Evolutionary conservation across 116 monocot species (phyloP).

Genomic region (Zostera marina): DNA sequence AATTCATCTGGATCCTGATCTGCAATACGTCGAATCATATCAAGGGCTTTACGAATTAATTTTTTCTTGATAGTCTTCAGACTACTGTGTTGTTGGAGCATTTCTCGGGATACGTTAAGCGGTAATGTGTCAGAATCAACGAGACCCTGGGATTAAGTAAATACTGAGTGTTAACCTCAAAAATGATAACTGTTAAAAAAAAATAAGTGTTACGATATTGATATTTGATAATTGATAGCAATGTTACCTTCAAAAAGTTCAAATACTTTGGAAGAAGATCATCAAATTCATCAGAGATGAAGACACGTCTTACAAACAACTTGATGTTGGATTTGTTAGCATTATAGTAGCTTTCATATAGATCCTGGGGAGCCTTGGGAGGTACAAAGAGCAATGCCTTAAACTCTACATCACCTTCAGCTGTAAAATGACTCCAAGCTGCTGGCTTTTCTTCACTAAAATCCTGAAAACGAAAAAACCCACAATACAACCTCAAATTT

Average conservation of each 20-base stretch:
- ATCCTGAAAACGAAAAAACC: constrained; percentile 35
- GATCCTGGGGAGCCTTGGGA: constrained; percentile 91
- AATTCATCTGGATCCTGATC: constrained; percentile 95
- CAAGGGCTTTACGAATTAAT: constrained; percentile 87
- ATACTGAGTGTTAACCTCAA: background rate
- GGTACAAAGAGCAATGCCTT: constrained; percentile 90
- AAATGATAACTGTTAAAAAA: background rate
- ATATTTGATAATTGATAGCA: background rate
- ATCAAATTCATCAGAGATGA: constrained; percentile 97
- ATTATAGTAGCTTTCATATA: constrained; percentile 98
- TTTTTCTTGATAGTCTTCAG: constrained; percentile 98
- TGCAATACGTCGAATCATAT: constrained; percentile 86
- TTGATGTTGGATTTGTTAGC: constrained; percentile 76
- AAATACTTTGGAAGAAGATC: constrained; percentile 96
- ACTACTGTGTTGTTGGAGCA: constrained; percentile 96
- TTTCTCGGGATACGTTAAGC: constrained; percentile 91
- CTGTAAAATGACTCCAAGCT: constrained; percentile 84
- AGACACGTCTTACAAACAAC: constrained; percentile 85
- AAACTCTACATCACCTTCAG: constrained; percentile 99
- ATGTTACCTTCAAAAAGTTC: constrained; percentile 75
- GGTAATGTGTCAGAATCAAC: constrained; percentile 97
- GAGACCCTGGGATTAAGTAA: constrained; percentile 46
- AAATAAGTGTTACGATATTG: background rate
- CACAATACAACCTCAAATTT: background rate
- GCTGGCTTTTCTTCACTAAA: constrained; percentile 84